Percentiles rank a stretch among this genome's conserved stretches.
These are phyloP conservation scores for Oryza meridionalis DNA, from an alignment of 176 grass and related monocot species.

Conservation along the genomic window DNA sequence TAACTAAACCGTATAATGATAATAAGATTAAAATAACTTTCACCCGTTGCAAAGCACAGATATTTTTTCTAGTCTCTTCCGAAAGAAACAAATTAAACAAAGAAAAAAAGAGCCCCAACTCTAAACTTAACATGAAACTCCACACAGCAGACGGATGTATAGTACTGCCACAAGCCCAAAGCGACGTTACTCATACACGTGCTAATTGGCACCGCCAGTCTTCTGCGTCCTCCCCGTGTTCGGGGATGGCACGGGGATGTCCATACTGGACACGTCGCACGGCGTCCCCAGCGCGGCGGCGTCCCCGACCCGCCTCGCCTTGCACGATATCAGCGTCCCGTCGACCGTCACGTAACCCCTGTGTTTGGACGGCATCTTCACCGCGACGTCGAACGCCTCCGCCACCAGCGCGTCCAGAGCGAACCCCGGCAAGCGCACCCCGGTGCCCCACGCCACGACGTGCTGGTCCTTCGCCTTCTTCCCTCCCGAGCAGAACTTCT, in stretches of 20 bases:
- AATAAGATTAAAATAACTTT: too few relatives aligned
- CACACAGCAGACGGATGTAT: too few relatives aligned
- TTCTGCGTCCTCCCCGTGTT: neutral
- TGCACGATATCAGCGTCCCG: neutral
- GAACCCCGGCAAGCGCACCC: neutral
- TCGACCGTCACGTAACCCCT: too few relatives aligned
- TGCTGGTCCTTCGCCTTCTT: neutral
- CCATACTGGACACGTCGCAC: neutral
- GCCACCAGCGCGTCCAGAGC: neutral
- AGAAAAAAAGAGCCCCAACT: too few relatives aligned
- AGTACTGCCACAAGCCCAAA: too few relatives aligned
- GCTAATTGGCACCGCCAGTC: neutral
- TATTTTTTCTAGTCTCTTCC: too few relatives aligned
- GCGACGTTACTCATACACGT: too few relatives aligned
- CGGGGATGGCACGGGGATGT: too few relatives aligned
- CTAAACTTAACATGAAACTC: too few relatives aligned
- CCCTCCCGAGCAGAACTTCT: neutral
- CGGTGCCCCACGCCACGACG: neutral
- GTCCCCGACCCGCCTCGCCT: neutral
- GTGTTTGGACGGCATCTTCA: neutral
- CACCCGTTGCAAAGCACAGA: too few relatives aligned
- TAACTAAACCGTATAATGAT: too few relatives aligned
- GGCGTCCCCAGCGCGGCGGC: neutral
- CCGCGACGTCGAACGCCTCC: neutral
- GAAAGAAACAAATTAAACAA: too few relatives aligned